Base-by-base conservation (phyloP, 352 stramenopile genomes). In the Globisporangium carolinianum region DNA sequence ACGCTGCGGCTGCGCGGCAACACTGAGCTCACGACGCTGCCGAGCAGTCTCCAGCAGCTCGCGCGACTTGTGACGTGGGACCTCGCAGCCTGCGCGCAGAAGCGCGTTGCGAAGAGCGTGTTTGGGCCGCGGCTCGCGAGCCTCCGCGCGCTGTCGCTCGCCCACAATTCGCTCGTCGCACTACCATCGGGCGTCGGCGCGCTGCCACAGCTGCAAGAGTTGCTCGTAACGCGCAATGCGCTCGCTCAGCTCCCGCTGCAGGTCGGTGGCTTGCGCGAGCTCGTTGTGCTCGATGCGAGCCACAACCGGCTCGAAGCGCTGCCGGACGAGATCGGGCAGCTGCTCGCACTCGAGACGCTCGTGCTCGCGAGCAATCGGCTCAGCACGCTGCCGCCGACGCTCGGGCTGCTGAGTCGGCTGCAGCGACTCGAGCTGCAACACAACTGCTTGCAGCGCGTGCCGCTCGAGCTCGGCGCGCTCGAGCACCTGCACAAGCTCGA, bases 391-490 rank as follows among this genome's bases (percentile, higher is more conserved):
- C 79, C 79, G 52, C 58, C 58, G 6, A 79, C 68, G 6, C 53
- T 91, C 3, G 76, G 78, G 3, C 36, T 87, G 7, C 15, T 84
- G 43, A 60, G 38, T 4, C 64, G 50, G 6, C 62, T 87, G 18
- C 66, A 60, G 9, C 55, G 24, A 8, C 48, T 89, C 1, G 52
- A 77, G 18, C 62, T 86, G 0, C 60, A 69, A 1, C 68, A 71
- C 43, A 89, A 89, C 47, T 60, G 57, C 7, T 39, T 89, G 10
- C 53, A 55, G 10, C 49, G 36, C 7, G 51, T 89, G n/a, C 76
- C 79, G 9, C 65, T 84, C 11, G 77, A 87, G 47, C 49, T 89
- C 47, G 73, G 70, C 4, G 71, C 77, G 0, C 68, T 90, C 10
- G 68, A 71, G 5, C 65, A 73, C n/a, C 55, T 90, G 41, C 53